phyloP scores from a whole-genome alignment of 768 basidiomycete genomes.

The Daedaleopsis nitida region DNA sequence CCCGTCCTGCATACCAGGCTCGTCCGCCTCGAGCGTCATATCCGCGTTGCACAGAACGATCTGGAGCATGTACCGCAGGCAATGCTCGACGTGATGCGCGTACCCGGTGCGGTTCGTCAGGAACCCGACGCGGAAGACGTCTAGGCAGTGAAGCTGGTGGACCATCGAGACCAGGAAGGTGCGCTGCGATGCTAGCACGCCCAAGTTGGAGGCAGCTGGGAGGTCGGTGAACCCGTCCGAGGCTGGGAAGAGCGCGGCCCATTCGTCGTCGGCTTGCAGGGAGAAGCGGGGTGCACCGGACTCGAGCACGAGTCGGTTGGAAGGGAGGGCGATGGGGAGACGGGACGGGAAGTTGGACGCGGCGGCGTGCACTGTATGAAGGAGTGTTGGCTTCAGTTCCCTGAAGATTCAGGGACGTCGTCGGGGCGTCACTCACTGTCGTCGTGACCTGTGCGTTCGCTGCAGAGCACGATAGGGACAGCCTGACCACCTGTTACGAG shows the following conservation, averaged over 20 bases:
- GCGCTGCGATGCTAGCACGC: constrained; percentile 14
- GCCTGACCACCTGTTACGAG: no score
- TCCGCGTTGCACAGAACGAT: constrained; percentile 31
- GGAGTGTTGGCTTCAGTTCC: no score
- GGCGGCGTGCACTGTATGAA: no score
- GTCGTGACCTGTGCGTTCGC: no score
- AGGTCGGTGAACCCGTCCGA: constrained; percentile 16
- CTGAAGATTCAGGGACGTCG: no score
- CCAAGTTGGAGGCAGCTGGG: no score
- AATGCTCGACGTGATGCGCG: constrained; percentile 28
- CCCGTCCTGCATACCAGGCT: constrained; percentile 6
- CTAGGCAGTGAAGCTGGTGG: constrained; percentile 33
- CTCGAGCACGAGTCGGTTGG: constrained; percentile 31
- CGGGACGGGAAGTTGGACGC: constrained; percentile 32
- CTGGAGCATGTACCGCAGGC: constrained; percentile 31
- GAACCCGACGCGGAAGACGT: constrained; percentile 27
- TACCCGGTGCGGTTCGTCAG: constrained; percentile 14
- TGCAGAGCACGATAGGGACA: no score
- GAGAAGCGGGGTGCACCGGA: constrained; percentile 31
- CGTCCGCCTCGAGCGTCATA: constrained; percentile 28
- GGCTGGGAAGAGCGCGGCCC: constrained; percentile 34
- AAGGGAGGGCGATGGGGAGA: constrained; percentile 33
- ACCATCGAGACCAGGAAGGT: constrained; percentile 27
- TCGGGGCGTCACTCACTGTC: no score
- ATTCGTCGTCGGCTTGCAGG: constrained; percentile 37